Conservation (phyloP, 2,329 filamentous ascomycete genomes). For the Apiospora kogelbergensis region DNA sequence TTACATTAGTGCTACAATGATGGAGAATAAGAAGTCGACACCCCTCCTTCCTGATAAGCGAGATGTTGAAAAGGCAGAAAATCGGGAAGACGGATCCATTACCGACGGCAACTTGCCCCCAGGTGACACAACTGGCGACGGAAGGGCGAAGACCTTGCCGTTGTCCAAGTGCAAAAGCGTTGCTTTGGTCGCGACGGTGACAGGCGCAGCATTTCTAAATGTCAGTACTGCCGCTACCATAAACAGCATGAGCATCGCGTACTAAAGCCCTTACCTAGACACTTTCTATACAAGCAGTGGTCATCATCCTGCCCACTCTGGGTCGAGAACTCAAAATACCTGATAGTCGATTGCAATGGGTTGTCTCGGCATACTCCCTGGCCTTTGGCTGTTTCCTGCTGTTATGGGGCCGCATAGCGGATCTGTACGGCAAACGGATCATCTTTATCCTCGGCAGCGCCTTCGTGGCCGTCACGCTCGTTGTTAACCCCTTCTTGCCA, state of each 20-base stretch:
- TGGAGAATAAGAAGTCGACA: not conserved
- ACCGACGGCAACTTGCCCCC: not conserved
- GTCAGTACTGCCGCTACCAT: slow-evolving; percentile 30
- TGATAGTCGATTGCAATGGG: slow-evolving; percentile 61
- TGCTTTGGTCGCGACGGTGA: slow-evolving; percentile 53
- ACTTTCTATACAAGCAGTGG: slow-evolving; percentile 56
- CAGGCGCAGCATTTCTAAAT: slow-evolving; percentile 57
- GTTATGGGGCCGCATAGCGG: slow-evolving; percentile 66
- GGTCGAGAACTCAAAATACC: slow-evolving; percentile 56
- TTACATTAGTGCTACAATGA: not conserved
- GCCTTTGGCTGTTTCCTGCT: slow-evolving; percentile 68
- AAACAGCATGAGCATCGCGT: not conserved
- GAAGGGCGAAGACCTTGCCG: slow-evolving; percentile 26
- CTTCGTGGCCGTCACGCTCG: slow-evolving; percentile 60
- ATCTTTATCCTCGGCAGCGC: slow-evolving; percentile 65
- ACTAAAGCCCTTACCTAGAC: slow-evolving; percentile 38
- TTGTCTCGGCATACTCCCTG: slow-evolving; percentile 65
- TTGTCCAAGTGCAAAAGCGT: slow-evolving; percentile 53
- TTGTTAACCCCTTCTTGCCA: slow-evolving; percentile 62
- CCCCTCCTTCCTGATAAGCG: not conserved
- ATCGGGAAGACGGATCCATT: not conserved
- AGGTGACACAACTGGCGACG: slow-evolving; percentile 7
- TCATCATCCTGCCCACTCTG: slow-evolving; percentile 65
- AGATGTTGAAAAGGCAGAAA: not conserved
- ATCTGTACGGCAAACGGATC: slow-evolving; percentile 64